Evolutionary conservation across 2,329 filamentous ascomycete species (phyloP), one percentile per base, ranked within the genome.

Genomic region (Sclerotinia nivalis): DNA sequence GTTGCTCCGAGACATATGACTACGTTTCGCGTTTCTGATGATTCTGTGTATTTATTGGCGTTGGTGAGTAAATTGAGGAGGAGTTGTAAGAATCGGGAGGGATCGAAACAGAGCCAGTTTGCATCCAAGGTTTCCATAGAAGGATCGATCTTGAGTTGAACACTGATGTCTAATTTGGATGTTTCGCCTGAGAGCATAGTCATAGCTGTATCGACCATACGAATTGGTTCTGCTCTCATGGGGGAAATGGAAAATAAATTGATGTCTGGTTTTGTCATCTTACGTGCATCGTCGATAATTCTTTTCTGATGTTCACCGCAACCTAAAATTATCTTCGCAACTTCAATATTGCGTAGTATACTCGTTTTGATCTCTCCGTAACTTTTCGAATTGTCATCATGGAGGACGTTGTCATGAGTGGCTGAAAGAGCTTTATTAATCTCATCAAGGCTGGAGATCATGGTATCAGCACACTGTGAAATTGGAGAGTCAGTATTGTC

Each of bases 361-460:
- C 8, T 64, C 15, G 20, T 40, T 34, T 49, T 64, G 10, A 64
- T 52, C 31, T 64, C 28, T 31, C 12, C 61, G 20, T 52, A 37
- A 40, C 22, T 37, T 4, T 37, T 52, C 20, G 61, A 52, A n/a
- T 50, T 40, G 7, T 25, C 43, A 20, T 64, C 61, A 49, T 50
- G 45, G 13, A 64, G 45, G 45, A 37, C 47, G 28, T 75, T 74
- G 20, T 73, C 73, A 9, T 61, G 59, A n/a, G 43, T 34, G 3
- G 20, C 18, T 22, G 59, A 47, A 47, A 61, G 43, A 47, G 59
- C 75, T 93, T 91, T 1, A 90, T 90, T 75, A 89, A 93, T 77
- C 93, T 90, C 54, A 93, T 81, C 40, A 93, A 88, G 4, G 91
- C 91, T 47, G 87, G 90, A 3, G 93, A 82, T 0, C n/a, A 64